Evolutionary conservation across 768 basidiomycete genomes (phyloP).

Genomic region (Lactifluus piperatus): DNA sequence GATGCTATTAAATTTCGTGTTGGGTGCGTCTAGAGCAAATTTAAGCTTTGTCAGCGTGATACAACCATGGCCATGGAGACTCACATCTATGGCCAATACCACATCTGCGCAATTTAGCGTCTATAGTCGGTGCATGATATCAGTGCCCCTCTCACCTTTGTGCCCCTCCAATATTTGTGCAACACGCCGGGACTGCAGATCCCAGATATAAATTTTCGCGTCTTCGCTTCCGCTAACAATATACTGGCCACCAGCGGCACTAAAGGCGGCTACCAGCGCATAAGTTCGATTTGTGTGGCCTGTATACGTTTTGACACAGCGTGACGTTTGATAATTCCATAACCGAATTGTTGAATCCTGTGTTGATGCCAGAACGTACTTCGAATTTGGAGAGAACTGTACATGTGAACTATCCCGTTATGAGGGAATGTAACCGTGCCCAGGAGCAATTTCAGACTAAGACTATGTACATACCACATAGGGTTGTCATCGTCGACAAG

Average conservation of each 20-base stretch:
- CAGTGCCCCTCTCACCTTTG: constrained; percentile 42
- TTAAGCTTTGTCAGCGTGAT: constrained; percentile 6
- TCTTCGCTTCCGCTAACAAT: constrained; percentile 90
- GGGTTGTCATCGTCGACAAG: constrained; percentile 95
- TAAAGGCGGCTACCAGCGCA: constrained; percentile 65
- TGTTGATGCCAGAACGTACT: constrained; percentile 81
- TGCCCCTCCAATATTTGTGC: constrained; percentile 73
- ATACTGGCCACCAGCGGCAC: constrained; percentile 50
- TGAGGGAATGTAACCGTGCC: background rate
- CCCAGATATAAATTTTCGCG: constrained; percentile 81
- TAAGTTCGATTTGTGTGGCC: constrained; percentile 85
- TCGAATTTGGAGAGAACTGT: constrained; percentile 86
- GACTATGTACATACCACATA: constrained; percentile 53
- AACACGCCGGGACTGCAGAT: constrained; percentile 72
- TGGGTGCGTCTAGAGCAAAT: constrained; percentile 59
- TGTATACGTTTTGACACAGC: constrained; percentile 86
- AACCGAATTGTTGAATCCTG: constrained; percentile 91
- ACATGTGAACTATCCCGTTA: constrained; percentile 63
- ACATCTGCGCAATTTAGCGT: constrained; percentile 33
- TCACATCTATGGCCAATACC: constrained; percentile 67
- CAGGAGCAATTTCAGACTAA: background rate
- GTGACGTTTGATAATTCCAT: constrained; percentile 89
- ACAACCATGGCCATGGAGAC: background rate
- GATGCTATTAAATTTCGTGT: constrained; percentile 68
- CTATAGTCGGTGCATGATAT: background rate